Base-by-base conservation (phyloP, 257 asterid genomes). In the Nicotiana knightiana region DNA sequence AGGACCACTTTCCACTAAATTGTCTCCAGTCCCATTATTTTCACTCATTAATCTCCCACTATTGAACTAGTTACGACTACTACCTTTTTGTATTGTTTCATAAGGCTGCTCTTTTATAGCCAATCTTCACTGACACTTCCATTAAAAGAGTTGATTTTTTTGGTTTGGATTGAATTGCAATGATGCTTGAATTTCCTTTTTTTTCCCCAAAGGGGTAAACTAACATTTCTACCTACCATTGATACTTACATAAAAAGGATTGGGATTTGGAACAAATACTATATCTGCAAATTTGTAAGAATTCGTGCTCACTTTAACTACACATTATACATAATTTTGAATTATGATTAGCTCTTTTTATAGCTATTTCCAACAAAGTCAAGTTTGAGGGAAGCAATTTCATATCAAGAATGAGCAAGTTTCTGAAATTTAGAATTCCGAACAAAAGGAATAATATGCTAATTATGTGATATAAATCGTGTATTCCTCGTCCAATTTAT, bases 1-100 rank as follows among this genome's bases (percentile, higher is more conserved):
- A 63, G 93, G 91, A 86, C 89, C 91, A 90, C 86, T 48, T 73
- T 17, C 62, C 61, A 24, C 43, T 73, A 48, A 24, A 73, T 73
- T 73, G 37, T 79, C 71, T 48, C 17, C 54, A 12, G 32, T 77
- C 16, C 68, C 13, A 78, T 59, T 63, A 78, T 59, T 78, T 46
- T n/a, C 79, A n/a, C 33, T 43, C 55, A 71, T 71, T 78, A 10
- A 21, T 55, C 17, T 43, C 39, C 64, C 65, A n/a, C 62, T 48
- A 17, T 73, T 48, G 62, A 13, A 61, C 66, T 61, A n/a, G 15
- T 9, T 43, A 43, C 48, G 11, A 43, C 48, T 43, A 43, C 48
- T 9, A 48, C 43, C 62, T 73, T 73, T 26, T 73, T 73, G 61
- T 48, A 46, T 73, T 73, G 6, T 26, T 48, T 48, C 43, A 24